phyloP scores from a whole-genome alignment of 257 asterid species.

The Cordia subcordata region DNA sequence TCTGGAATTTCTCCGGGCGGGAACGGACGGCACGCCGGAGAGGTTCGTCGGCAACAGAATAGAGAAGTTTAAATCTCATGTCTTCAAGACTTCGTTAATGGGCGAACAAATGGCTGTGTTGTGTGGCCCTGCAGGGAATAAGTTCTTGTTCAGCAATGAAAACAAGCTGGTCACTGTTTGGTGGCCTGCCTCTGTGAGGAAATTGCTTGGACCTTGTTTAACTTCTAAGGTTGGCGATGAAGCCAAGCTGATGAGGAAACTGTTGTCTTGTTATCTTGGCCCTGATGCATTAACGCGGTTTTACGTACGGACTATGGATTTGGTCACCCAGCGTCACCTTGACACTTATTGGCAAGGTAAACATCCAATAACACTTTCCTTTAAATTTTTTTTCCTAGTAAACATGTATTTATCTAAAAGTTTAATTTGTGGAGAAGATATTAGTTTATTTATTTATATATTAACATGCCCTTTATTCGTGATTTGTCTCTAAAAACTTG shows the following conservation, averaged over 20 bases:
- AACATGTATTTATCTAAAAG: no score
- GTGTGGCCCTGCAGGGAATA: constrained; percentile 43
- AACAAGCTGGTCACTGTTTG: constrained; percentile 58
- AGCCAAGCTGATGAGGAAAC: constrained; percentile 54
- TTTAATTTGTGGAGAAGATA: no score
- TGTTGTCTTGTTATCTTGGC: constrained; percentile 44
- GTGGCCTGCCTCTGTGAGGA: constrained; percentile 61
- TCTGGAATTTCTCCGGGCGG: constrained; percentile 13
- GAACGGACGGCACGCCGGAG: constrained; percentile 20
- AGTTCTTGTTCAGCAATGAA: constrained; percentile 59
- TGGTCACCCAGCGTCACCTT: constrained; percentile 50
- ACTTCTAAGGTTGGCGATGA: constrained; percentile 47
- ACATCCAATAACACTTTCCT: no score
- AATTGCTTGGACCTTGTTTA: constrained; percentile 44
- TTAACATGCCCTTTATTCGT: no score
- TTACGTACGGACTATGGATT: constrained; percentile 47
- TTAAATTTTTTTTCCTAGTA: not conserved
- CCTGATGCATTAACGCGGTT: constrained; percentile 59
- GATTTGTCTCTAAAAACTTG: no score
- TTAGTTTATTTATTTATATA: no score
- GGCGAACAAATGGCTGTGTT: constrained; percentile 39
- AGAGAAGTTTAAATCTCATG: constrained; percentile 22
- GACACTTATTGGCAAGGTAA: constrained; percentile 61
- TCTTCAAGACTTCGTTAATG: constrained; percentile 33
- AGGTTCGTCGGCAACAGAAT: constrained; percentile 28